phyloP scores from a whole-genome alignment of 345 rosid genomes.

The Salix koriyanagi region DNA sequence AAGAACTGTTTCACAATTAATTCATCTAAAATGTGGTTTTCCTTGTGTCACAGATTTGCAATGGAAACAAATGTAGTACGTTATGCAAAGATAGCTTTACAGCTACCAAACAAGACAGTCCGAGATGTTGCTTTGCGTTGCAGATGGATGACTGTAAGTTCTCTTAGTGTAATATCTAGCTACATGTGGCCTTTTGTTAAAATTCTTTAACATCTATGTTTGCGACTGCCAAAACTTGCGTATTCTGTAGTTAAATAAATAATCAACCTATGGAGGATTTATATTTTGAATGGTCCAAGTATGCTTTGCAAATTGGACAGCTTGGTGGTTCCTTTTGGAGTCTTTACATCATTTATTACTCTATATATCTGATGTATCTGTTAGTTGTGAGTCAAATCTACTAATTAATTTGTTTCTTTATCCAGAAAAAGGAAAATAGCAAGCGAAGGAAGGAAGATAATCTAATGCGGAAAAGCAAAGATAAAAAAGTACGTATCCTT shows the following conservation, averaged over 20 bases:
- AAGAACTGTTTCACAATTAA: background rate
- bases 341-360: background rate
- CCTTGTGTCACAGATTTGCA: conserved; percentile 38
- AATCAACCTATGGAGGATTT: background rate
- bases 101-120: conserved; percentile 49
- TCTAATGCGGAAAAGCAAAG: conserved; percentile 48
- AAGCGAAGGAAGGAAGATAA: conserved; percentile 73
- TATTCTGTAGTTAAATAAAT: background rate
- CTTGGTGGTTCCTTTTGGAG: background rate
- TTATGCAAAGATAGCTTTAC: conserved; percentile 62
- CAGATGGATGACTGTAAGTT: conserved; percentile 60
- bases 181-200: conserved; percentile 1
- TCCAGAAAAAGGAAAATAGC: conserved; percentile 58
- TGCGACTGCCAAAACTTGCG: background rate
- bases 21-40: conserved; percentile 1
- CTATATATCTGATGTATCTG: background rate
- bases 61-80: conserved; percentile 33
- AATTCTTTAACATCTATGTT: background rate
- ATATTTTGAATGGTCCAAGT: background rate
- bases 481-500: conserved; percentile 48
- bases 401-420: conserved; percentile 11
- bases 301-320: background rate
- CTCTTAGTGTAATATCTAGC: background rate
- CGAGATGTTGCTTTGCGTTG: conserved; percentile 82
- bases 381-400: background rate